Conservation (phyloP, 2,329 filamentous ascomycete genomes). For the Trichoderma sp. region DNA sequence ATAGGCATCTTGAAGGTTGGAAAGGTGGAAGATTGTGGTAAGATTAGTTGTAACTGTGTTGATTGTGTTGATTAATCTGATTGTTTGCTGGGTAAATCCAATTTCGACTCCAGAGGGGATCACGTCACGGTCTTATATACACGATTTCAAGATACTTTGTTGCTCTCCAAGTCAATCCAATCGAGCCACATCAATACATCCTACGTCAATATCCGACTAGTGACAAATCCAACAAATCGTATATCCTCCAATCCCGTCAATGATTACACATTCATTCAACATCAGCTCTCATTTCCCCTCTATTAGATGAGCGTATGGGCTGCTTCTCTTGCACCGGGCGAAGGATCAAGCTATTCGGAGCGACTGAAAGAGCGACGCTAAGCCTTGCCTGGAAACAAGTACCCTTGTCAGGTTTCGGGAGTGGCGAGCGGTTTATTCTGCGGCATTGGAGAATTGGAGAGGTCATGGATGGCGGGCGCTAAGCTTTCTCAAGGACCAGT, state of each 20-base stretch:
- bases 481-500: conserved; percentile 6
- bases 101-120: not conserved
- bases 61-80: not conserved
- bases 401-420: conserved; percentile 1
- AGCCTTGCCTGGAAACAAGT: not conserved
- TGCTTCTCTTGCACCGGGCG: not conserved
- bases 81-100: not conserved
- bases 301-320: not conserved
- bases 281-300: not conserved
- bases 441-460: not conserved
- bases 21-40: not conserved
- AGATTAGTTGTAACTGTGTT: not conserved
- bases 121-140: not conserved
- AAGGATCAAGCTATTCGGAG: not conserved
- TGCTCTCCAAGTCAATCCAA: not conserved
- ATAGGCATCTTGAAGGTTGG: conserved; percentile 8
- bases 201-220: not conserved
- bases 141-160: not conserved
- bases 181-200: not conserved
- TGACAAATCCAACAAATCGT: not conserved
- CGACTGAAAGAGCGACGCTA: not conserved
- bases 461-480: not conserved
- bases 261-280: not conserved
- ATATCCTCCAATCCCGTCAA: not conserved
- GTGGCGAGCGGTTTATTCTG: not conserved